Conservation (phyloP, 192 early-diverging fungal species). For the Gryganskiella cystojenkinii region DNA sequence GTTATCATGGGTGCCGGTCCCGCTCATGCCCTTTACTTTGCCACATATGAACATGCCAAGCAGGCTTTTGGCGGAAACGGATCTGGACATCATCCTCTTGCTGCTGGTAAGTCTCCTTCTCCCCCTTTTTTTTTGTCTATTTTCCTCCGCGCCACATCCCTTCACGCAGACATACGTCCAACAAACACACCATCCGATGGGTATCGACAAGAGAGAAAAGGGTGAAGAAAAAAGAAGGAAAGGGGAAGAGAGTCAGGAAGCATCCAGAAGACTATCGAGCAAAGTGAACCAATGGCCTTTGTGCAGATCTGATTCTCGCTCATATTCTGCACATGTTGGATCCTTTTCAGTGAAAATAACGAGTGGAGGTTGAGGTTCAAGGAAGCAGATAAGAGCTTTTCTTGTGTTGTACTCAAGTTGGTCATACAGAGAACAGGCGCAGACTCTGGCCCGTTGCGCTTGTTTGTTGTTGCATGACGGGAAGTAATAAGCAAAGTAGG, state of each 20-base stretch:
- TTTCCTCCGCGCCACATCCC: too few relatives aligned
- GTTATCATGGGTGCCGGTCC: slow-evolving; percentile 95
- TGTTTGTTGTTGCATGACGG: background rate
- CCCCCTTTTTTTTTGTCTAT: background rate
- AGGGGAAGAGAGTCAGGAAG: background rate
- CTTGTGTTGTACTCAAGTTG: too few relatives aligned
- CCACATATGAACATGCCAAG: slow-evolving; percentile 93
- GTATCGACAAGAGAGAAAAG: background rate
- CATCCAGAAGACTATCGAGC: background rate
- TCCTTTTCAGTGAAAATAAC: too few relatives aligned
- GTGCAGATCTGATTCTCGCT: background rate
- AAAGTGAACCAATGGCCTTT: background rate
- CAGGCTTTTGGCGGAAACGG: slow-evolving; percentile 71
- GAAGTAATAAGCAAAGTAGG: background rate
- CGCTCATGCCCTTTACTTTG: slow-evolving; percentile 96
- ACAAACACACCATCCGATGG: background rate
- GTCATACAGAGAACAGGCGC: too few relatives aligned
- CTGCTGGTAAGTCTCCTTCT: slow-evolving; percentile 60
- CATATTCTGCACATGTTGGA: too few relatives aligned
- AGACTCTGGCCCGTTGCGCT: too few relatives aligned
- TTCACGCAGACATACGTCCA: background rate
- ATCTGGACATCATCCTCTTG: slow-evolving; percentile 67
- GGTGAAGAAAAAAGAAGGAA: slow-evolving; percentile 1
- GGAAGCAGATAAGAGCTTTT: too few relatives aligned
- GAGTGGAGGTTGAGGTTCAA: too few relatives aligned